Conservation (phyloP, 768 basidiomycete genomes). For the Antrodiella citrinella region DNA sequence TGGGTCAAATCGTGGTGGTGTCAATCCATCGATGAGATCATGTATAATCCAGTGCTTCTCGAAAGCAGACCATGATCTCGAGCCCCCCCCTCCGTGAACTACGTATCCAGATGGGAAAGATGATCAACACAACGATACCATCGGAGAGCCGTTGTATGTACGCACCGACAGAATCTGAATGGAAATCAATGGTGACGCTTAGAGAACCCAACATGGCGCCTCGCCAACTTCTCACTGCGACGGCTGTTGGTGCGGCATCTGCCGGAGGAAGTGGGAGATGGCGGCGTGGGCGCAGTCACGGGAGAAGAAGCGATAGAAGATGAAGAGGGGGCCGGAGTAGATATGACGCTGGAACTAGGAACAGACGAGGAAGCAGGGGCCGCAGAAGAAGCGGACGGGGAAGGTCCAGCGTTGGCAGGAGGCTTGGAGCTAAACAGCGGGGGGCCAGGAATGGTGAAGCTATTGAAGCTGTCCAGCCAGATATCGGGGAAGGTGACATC, state of each 20-base stretch:
- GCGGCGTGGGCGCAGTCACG: background rate
- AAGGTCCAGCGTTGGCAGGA: constrained; percentile 1
- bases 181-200: constrained; percentile 18
- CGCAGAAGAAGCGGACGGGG: constrained; percentile 2
- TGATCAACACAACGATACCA: background rate
- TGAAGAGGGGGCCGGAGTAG: background rate
- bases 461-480: constrained; percentile 16
- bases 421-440: constrained; percentile 10
- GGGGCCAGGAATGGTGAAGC: constrained; percentile 19
- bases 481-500: constrained; percentile 20
- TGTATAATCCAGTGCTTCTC: constrained; percentile 14
- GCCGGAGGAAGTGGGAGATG: constrained; percentile 9
- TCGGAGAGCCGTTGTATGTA: constrained; percentile 1
- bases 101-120: constrained; percentile 7
- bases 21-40: constrained; percentile 11
- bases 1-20: constrained; percentile 9
- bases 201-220: constrained; percentile 9
- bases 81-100: constrained; percentile 1
- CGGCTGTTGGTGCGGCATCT: constrained; percentile 13
- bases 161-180: constrained; percentile 3
- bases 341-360: background rate
- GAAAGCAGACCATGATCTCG: constrained; percentile 19
- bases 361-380: background rate
- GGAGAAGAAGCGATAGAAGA: constrained; percentile 6
- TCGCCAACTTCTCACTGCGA: constrained; percentile 9